Conservation (phyloP, 2,329 filamentous ascomycete species). For the Pestalotiopsis sp. region DNA sequence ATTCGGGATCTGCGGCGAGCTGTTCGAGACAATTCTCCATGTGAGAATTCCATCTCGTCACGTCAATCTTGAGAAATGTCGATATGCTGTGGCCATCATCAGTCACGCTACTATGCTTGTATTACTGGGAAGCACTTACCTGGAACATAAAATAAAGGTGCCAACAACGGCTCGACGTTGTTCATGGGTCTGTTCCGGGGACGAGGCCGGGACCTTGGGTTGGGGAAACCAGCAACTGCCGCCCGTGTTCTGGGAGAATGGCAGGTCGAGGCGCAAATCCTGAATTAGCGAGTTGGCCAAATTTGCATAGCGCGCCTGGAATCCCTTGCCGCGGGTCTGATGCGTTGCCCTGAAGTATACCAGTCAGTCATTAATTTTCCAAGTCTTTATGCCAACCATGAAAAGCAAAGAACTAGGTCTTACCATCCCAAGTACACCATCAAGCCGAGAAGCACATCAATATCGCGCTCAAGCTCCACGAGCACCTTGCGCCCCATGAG, state of each 20-base stretch:
- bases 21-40: conserved; percentile 59
- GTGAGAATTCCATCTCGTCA: conserved; percentile 57
- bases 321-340: conserved; percentile 40
- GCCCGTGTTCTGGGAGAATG: conserved; percentile 21
- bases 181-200: conserved; percentile 18
- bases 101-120: background rate
- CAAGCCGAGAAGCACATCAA: conserved; percentile 56
- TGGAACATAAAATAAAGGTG: conserved; percentile 12
- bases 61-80: conserved; percentile 24
- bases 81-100: conserved; percentile 22
- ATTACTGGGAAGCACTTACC: too few species aligned
- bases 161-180: conserved; percentile 21
- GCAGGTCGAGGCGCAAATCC: conserved; percentile 47
- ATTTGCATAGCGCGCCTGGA: conserved; percentile 45
- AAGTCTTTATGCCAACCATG: too few species aligned
- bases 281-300: conserved; percentile 45
- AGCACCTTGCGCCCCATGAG: conserved; percentile 48
- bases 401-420: conserved; percentile 12
- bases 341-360: conserved; percentile 36
- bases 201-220: conserved; percentile 4
- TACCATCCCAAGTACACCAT: conserved; percentile 51
- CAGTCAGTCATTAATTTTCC: too few species aligned
- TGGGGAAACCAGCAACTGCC: conserved; percentile 12
- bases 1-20: conserved; percentile 48
- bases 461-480: conserved; percentile 46